Evolutionary conservation across 805 yeast species (phyloP).

Genomic region (Scheffersomyces spartinae): DNA sequence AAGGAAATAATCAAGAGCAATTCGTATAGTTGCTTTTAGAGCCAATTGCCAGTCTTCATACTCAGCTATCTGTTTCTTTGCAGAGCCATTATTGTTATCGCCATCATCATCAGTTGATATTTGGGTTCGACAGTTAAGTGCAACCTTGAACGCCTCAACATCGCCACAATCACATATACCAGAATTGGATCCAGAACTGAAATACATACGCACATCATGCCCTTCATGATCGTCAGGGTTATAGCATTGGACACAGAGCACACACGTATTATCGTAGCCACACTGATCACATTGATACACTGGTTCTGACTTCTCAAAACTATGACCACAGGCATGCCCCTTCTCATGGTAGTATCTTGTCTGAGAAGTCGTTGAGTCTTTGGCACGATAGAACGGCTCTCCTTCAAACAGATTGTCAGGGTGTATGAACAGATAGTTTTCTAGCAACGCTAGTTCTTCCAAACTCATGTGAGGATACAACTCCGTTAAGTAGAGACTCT

Average conservation of each 20-base stretch:
- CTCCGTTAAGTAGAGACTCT: too few species aligned
- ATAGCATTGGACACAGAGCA: constrained; percentile 63
- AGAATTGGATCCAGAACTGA: constrained; percentile 33
- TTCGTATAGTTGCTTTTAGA: constrained; percentile 12
- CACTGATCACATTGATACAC: constrained; percentile 68
- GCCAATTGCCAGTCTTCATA: neutral
- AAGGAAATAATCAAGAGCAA: constrained; percentile 27
- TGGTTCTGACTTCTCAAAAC: constrained; percentile 49
- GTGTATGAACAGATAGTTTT: too few species aligned
- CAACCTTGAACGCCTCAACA: constrained; percentile 45
- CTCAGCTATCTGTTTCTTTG: constrained; percentile 3
- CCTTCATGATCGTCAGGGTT: constrained; percentile 55
- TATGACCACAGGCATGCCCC: constrained; percentile 60
- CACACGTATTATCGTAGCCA: constrained; percentile 71
- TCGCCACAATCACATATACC: constrained; percentile 75
- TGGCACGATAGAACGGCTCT: too few species aligned
- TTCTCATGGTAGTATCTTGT: constrained; percentile 33
- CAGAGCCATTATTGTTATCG: constrained; percentile 2
- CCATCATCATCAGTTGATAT: constrained; percentile 3
- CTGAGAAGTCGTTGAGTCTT: too few species aligned
- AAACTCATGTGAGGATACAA: too few species aligned
- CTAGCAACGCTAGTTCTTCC: too few species aligned
- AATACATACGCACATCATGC: constrained; percentile 49
- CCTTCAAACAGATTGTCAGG: too few species aligned
- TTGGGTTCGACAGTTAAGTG: constrained; percentile 40